Conservation (phyloP, 257 asterid genomes). For the Ophiorrhiza pumila region DNA sequence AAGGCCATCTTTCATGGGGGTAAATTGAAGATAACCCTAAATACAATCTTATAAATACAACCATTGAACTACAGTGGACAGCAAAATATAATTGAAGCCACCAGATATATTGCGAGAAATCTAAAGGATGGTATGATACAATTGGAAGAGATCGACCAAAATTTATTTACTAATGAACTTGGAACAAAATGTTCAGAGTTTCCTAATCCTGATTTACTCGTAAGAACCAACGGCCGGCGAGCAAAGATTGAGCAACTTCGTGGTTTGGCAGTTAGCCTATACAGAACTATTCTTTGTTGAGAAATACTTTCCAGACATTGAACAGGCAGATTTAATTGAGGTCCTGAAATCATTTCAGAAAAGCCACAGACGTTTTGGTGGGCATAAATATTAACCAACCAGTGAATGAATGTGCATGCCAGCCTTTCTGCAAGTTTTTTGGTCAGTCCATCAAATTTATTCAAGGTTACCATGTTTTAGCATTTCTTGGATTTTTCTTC, state of each 20-base stretch:
- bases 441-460: too few relatives aligned
- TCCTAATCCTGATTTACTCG: slow-evolving; percentile 12
- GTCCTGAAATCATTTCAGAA: slow-evolving; percentile 24
- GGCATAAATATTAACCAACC: background rate
- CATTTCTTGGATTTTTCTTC: too few relatives aligned
- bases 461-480: too few relatives aligned
- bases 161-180: background rate
- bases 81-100: slow-evolving; percentile 12
- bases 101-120: background rate
- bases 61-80: slow-evolving; percentile 12
- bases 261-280: slow-evolving; percentile 24
- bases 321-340: slow-evolving; percentile 18
- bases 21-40: too few relatives aligned
- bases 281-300: slow-evolving; percentile 9
- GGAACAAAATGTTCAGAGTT: background rate
- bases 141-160: background rate
- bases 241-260: slow-evolving; percentile 9
- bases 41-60: too few relatives aligned
- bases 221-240: slow-evolving; percentile 14
- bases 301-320: background rate
- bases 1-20: slow-evolving; percentile 2
- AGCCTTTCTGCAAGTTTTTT: too few relatives aligned
- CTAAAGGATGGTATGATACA: background rate
- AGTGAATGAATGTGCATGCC: too few relatives aligned
- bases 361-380: slow-evolving; percentile 21